Base-by-base conservation (phyloP, 2,329 filamentous ascomycete species). In the Botrytis elliptica region DNA sequence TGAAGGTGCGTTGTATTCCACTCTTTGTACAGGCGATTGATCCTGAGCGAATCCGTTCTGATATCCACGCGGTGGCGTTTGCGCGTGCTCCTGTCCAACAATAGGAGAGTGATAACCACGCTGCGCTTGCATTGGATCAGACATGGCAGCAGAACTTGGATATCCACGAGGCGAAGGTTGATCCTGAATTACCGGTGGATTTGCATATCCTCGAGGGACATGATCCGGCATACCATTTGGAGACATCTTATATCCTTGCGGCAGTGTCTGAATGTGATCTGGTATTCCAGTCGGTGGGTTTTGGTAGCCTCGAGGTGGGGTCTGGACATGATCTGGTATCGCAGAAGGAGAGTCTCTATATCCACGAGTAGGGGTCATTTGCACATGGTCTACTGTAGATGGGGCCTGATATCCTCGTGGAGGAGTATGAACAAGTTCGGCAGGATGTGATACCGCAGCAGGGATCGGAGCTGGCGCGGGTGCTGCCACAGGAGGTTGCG, bases 21-120 rank as follows among this genome's bases (percentile, higher is more conserved):
- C 78, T 67, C 82, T 81, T 77, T 89, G 87, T 42, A 87, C 78
- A 29, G 87, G 86, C n/a, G 87, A 86, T 74, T 89, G 87, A 29
- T 81, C 85, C 12, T 86, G 82, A n/a, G 86, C 79, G 75, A 84
- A 85, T 6, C 80, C 80, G 33, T 84, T 78, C 12, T 84, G 84
- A 63, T 87, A 85, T 38, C 82, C 80, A 76, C 88, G 86, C 49
- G 86, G 78, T 18, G 86, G 85, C 29, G 86, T 85, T 73, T 88
- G 86, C 18, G 79, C 73, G 74, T 78, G 67, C 75, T 78, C 70
- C 73, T 78, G 73, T 73, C 75, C 64, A 79, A 77, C 64, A 80
- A 22, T 38, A 55, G 79, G 74, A 25, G 57, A 57, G 18, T 74
- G 72, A 49, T 75, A 75, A 57, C 82, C 80, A 70, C 86, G 84